These are phyloP conservation scores for Sorghum bicolor DNA, from an alignment of 176 grass and related monocot genomes.

Conservation along the genomic window DNA sequence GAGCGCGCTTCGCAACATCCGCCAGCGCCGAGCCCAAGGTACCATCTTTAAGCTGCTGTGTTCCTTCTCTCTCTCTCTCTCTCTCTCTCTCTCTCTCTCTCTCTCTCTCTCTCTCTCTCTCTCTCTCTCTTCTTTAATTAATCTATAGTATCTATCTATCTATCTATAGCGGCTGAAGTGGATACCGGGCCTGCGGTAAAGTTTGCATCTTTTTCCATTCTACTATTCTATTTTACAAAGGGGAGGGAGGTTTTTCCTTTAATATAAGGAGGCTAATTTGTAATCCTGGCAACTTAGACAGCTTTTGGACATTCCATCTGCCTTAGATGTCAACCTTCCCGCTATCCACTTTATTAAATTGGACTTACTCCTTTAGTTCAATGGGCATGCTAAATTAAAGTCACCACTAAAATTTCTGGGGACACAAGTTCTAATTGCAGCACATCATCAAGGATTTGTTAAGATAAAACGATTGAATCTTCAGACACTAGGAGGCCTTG, in stretches of 20 bases:
- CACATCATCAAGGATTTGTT: background rate
- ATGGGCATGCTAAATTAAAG: background rate
- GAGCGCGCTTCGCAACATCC: slow-evolving; percentile 50
- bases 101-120: background rate
- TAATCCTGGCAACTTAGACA: background rate
- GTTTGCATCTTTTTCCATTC: background rate
- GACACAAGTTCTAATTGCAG: background rate
- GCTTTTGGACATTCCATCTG: background rate
- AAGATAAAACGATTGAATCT: background rate
- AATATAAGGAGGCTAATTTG: background rate
- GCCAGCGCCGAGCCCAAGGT: slow-evolving; percentile 64
- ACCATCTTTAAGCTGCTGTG: background rate
- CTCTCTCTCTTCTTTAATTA: background rate
- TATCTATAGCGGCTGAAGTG: background rate
- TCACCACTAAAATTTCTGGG: background rate
- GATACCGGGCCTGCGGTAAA: background rate
- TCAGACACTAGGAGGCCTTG: background rate
- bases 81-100: background rate
- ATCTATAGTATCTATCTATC: background rate
- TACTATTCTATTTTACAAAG: background rate
- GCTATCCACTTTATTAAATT: background rate
- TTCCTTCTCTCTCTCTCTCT: background rate
- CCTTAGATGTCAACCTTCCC: background rate
- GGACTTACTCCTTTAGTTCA: background rate
- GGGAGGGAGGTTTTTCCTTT: background rate